These are phyloP conservation scores for Acanthochlamys bracteata DNA, from an alignment of 106 monocot species.

Conservation along the genomic window DNA sequence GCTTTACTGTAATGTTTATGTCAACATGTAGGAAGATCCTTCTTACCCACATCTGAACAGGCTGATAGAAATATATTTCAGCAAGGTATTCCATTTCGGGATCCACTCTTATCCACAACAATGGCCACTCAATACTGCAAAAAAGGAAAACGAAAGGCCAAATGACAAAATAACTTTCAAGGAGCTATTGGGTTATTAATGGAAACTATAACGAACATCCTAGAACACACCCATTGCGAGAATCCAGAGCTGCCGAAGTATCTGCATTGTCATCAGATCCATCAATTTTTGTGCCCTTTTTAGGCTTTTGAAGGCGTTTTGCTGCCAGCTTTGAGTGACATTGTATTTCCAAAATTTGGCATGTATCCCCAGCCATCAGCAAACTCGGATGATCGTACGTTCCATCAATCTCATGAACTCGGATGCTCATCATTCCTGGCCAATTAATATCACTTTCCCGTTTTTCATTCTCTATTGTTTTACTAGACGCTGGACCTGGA, in stretches of 20 bases:
- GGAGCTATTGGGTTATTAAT: too few relatives aligned
- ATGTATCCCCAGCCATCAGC: constrained; percentile 73
- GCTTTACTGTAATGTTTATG: too few relatives aligned
- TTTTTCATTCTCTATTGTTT: constrained; percentile 30
- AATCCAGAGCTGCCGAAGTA: constrained; percentile 35
- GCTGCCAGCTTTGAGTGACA: constrained; percentile 86
- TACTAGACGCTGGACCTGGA: constrained; percentile 12
- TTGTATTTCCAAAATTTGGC: constrained; percentile 87
- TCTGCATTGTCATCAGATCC: constrained; percentile 96
- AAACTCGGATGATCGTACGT: constrained; percentile 86
- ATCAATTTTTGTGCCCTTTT: constrained; percentile 78
- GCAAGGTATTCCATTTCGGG: constrained; percentile 99
- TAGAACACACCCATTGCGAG: constrained; percentile 37
- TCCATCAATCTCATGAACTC: constrained; percentile 96
- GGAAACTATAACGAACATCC: too few relatives aligned
- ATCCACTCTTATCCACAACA: constrained; percentile 92
- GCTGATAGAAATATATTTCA: constrained; percentile 89
- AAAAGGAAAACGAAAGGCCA: not conserved
- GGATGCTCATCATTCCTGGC: constrained; percentile 99
- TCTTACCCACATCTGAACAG: constrained; percentile 97
- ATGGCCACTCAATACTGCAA: constrained; percentile 82
- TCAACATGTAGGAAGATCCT: not conserved
- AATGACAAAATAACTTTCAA: too few relatives aligned
- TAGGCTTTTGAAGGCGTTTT: constrained; percentile 77
- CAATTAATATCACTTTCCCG: constrained; percentile 64